A percentile compares a stretch with the other conserved stretches of the same genome.
These are phyloP conservation scores for Naematelia encephala DNA, from an alignment of 768 basidiomycete species.

Conservation along the genomic window DNA sequence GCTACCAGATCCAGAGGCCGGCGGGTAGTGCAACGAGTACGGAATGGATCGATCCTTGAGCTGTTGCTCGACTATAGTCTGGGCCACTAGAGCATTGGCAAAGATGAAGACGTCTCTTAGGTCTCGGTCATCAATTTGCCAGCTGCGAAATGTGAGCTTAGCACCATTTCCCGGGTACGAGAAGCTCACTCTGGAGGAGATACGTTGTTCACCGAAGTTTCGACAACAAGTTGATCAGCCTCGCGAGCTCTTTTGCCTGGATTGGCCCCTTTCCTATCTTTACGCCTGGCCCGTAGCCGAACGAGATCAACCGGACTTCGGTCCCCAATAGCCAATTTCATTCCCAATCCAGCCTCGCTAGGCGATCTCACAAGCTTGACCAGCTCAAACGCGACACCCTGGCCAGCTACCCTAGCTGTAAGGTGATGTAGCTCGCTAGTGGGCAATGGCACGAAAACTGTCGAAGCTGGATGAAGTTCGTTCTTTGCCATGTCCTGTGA, in stretches of 20 bases:
- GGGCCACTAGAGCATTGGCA: conserved; percentile 79
- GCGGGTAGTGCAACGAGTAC: conserved; percentile 69
- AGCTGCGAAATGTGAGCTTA: conserved; percentile 12
- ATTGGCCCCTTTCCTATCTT: conserved; percentile 12
- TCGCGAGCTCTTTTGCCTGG: not conserved
- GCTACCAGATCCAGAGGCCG: conserved; percentile 49
- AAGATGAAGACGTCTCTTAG: conserved; percentile 9
- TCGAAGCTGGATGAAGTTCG: conserved; percentile 53
- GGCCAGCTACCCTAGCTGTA: conserved; percentile 74
- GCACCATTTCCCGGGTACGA: not conserved
- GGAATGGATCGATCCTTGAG: conserved; percentile 77
- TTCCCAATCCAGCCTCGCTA: conserved; percentile 27
- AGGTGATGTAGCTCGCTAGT: conserved; percentile 62
- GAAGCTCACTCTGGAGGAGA: not conserved
- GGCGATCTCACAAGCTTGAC: conserved; percentile 55
- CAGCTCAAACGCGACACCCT: conserved; percentile 75
- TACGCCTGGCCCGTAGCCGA: conserved; percentile 31
- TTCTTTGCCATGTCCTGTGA: conserved; percentile 68
- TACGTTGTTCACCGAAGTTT: not conserved
- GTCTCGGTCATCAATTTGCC: conserved; percentile 2
- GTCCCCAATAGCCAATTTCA: conserved; percentile 33
- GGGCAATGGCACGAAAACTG: conserved; percentile 33
- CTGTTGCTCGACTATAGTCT: conserved; percentile 80
- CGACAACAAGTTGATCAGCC: not conserved
- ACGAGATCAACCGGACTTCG: conserved; percentile 28